Conservation (phyloP, 768 basidiomycete species). For the Antrodiella citrinella region DNA sequence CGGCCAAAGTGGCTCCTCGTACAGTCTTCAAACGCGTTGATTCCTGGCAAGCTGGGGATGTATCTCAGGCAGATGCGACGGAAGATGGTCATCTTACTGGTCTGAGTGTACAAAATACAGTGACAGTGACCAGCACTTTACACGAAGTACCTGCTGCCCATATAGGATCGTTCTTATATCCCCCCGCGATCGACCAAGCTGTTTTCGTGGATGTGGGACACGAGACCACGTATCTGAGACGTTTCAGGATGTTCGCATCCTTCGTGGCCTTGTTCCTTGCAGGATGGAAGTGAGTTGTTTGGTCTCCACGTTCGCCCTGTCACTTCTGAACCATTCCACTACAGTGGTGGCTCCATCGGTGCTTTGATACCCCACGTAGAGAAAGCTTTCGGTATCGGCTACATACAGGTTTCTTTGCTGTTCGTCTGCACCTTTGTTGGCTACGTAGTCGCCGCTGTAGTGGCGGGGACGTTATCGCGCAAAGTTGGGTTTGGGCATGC, state of each 20-base stretch:
- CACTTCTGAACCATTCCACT: neutral
- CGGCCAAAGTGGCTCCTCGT: neutral
- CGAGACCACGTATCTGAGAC: neutral
- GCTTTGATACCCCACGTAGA: slow-evolving; percentile 21
- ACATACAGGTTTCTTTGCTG: slow-evolving; percentile 17
- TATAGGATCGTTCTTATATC: neutral
- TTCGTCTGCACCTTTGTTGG: slow-evolving; percentile 20
- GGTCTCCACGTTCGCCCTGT: neutral
- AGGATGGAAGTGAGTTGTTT: slow-evolving; percentile 19
- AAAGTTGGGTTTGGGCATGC: slow-evolving; percentile 17
- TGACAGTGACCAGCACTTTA: neutral
- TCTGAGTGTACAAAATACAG: no score
- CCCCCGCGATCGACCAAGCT: neutral
- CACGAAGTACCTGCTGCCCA: neutral
- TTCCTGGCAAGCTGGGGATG: no score
- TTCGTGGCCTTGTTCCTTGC: slow-evolving; percentile 19
- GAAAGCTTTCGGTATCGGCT: slow-evolving; percentile 14
- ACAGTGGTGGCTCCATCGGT: slow-evolving; percentile 19
- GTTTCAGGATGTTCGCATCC: slow-evolving; percentile 10
- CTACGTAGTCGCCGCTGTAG: slow-evolving; percentile 16
- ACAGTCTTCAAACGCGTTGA: neutral
- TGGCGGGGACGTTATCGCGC: slow-evolving; percentile 14
- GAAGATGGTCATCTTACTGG: no score
- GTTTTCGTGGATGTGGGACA: no score
- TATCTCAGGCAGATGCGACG: no score